These are phyloP conservation scores for Arthrobotrys conoides DNA, from an alignment of 2,329 filamentous ascomycete genomes.

Conservation along the genomic window DNA sequence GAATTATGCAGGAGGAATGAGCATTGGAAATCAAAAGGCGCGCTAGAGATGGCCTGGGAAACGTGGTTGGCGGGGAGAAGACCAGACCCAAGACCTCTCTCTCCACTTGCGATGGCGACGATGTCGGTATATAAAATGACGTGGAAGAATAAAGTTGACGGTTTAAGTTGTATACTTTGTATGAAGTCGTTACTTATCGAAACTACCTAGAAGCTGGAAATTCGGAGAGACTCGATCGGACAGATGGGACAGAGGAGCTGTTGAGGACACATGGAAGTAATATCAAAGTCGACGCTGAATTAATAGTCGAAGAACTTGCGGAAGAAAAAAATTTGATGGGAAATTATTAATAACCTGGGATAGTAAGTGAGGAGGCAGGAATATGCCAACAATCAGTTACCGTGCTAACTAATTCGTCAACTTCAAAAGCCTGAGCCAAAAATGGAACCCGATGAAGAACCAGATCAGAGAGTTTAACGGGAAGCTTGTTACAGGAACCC, in stretches of 20 bases:
- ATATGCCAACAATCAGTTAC: slow-evolving; percentile 20
- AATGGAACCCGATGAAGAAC: slow-evolving; percentile 32
- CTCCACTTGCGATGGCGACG: slow-evolving; percentile 16
- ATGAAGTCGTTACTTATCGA: not conserved
- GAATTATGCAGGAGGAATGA: slow-evolving; percentile 40
- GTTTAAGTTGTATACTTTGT: not conserved
- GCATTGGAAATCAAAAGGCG: slow-evolving; percentile 39
- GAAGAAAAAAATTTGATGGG: slow-evolving; percentile 24
- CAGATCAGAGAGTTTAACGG: not conserved
- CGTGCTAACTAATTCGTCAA: no score
- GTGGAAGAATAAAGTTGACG: not conserved
- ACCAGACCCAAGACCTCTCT: slow-evolving; percentile 12
- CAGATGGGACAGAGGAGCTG: slow-evolving; percentile 4
- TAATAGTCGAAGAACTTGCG: not conserved
- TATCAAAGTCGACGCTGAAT: not conserved
- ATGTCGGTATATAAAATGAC: not conserved
- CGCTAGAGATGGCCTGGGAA: slow-evolving; percentile 26
- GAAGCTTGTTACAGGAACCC: slow-evolving; percentile 32
- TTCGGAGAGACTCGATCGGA: slow-evolving; percentile 21
- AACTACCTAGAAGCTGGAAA: not conserved
- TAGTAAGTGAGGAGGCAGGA: slow-evolving; percentile 30
- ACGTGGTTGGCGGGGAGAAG: slow-evolving; percentile 43
- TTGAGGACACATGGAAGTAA: slow-evolving; percentile 6
- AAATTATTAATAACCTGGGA: slow-evolving; percentile 21
- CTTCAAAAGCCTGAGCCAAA: slow-evolving; percentile 15